Percentiles rank a stretch among this genome's conserved stretches.
These are phyloP conservation scores for Pythium biforme DNA, from an alignment of 352 stramenopile genomes.

Conservation along the genomic window DNA sequence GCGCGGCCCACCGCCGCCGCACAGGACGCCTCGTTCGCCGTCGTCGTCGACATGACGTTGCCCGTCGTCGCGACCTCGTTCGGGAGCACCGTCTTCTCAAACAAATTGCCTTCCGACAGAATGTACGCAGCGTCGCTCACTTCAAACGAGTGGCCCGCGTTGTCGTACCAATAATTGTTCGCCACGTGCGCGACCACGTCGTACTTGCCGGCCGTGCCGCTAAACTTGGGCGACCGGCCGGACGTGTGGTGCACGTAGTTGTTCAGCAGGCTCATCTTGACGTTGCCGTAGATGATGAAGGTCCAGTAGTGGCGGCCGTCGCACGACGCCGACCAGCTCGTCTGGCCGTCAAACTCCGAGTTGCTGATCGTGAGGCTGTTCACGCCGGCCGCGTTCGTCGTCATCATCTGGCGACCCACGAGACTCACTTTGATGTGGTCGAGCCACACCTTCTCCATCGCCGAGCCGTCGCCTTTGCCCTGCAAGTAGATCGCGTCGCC, in stretches of 20 bases:
- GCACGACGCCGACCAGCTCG: conserved; percentile 40
- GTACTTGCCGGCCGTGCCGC: conserved; percentile 25
- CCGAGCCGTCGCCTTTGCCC: conserved; percentile 18
- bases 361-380: conserved; percentile 48
- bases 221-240: conserved; percentile 42
- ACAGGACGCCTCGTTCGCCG: conserved; percentile 12
- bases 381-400: conserved; percentile 33
- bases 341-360: conserved; percentile 51
- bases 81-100: conserved; percentile 22
- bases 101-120: conserved; percentile 23
- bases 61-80: conserved; percentile 6
- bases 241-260: conserved; percentile 49
- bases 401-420: conserved; percentile 43
- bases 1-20: conserved; percentile 1
- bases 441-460: conserved; percentile 40
- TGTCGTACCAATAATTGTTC: conserved; percentile 29
- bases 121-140: conserved; percentile 18
- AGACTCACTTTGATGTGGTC: conserved; percentile 46
- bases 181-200: conserved; percentile 28
- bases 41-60: conserved; percentile 14
- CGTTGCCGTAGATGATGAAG: conserved; percentile 36
- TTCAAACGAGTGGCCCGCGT: conserved; percentile 25
- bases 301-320: conserved; percentile 58
- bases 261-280: conserved; percentile 40
- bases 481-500: conserved; percentile 32